Conservation (phyloP, 2,329 filamentous ascomycete genomes). For the Immersiporthe knoxdaviesiana region DNA sequence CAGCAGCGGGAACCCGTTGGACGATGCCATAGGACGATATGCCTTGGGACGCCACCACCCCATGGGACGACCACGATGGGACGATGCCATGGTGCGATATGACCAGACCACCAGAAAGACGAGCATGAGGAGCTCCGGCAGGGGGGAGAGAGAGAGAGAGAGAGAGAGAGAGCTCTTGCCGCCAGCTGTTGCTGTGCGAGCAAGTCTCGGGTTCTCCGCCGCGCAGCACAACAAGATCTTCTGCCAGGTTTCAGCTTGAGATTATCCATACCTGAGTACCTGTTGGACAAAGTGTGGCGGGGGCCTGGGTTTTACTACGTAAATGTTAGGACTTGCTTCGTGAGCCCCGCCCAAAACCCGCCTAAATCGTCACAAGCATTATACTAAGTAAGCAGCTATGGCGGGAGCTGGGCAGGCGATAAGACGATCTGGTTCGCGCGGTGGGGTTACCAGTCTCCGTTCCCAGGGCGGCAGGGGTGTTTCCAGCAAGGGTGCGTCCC, state of each 20-base stretch:
- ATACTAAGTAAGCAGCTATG: background rate
- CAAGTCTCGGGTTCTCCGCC: background rate
- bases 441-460: background rate
- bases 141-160: too few species aligned
- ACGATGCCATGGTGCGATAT: background rate
- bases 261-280: background rate
- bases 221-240: background rate
- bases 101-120: background rate
- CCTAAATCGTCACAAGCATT: background rate
- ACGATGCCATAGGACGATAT: too few species aligned
- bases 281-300: background rate
- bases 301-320: background rate
- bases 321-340: background rate
- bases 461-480: background rate
- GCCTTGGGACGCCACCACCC: too few species aligned
- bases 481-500: background rate
- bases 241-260: background rate
- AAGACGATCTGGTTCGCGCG: background rate
- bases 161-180: background rate
- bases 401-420: background rate
- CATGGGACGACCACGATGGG: too few species aligned
- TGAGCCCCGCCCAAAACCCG: background rate
- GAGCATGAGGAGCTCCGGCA: background rate
- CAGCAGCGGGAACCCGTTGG: background rate
- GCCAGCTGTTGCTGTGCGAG: background rate